Conservation (phyloP, 768 basidiomycete species). For the Podaxis mareebaensis region DNA sequence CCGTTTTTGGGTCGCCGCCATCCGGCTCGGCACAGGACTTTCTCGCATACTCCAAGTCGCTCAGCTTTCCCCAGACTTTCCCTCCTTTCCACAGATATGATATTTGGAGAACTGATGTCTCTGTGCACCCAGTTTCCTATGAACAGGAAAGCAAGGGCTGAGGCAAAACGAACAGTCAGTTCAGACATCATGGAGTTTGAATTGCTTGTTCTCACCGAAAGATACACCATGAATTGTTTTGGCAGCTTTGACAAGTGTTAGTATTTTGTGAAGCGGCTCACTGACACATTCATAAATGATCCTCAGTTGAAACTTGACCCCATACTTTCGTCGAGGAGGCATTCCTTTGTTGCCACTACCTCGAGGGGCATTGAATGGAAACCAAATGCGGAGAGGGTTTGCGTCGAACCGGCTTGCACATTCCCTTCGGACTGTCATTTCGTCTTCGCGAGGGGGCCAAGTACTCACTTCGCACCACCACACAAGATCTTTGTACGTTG, state of each 20-base stretch:
- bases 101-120: slow-evolving; percentile 4
- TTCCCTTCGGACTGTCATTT: no score
- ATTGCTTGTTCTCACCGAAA: not conserved
- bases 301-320: no score
- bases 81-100: not conserved
- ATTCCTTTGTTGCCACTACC: no score
- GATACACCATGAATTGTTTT: not conserved
- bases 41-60: slow-evolving; percentile 11
- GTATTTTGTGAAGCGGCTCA: no score
- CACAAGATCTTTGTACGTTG: no score
- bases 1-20: not conserved
- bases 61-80: not conserved
- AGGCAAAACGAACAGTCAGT: not conserved
- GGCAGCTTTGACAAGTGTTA: no score
- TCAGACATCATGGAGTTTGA: not conserved
- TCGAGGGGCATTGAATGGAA: no score
- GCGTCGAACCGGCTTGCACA: not conserved
- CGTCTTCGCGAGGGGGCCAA: no score
- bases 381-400: no score
- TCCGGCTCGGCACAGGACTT: not conserved
- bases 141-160: slow-evolving; percentile 6
- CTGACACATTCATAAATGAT: no score
- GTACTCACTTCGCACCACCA: no score
- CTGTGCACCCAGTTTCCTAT: slow-evolving; percentile 9
- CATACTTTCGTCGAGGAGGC: no score